phyloP scores from a whole-genome alignment of 208 protist genomes.

The Crithidia mellificae region DNA sequence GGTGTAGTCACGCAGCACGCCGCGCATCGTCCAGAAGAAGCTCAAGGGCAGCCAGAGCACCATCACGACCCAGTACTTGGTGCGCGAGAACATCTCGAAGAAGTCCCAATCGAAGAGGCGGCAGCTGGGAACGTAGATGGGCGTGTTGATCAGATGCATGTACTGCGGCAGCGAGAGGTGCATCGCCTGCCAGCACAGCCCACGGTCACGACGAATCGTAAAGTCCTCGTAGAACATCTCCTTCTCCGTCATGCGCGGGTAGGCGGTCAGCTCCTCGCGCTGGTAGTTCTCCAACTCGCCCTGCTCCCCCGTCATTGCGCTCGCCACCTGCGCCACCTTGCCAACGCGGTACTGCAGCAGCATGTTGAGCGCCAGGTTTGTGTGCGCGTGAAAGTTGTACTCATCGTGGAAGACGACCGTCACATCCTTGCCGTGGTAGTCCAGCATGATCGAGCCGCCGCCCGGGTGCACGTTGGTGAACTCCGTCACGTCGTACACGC shows the following conservation, averaged over 20 bases:
- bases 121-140: conserved; percentile 48
- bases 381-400: conserved; percentile 55
- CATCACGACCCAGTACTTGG: conserved; percentile 47
- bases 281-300: conserved; percentile 30
- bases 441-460: conserved; percentile 52
- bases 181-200: conserved; percentile 56
- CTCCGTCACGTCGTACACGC: conserved; percentile 82
- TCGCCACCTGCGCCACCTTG: conserved; percentile 19
- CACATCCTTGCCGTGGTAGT: conserved; percentile 52
- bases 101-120: conserved; percentile 45
- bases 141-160: conserved; percentile 47
- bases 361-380: conserved; percentile 47
- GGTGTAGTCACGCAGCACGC: conserved; percentile 42
- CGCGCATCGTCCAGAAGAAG: conserved; percentile 43
- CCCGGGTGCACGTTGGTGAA: conserved; percentile 79
- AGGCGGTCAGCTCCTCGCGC: conserved; percentile 50
- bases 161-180: conserved; percentile 43
- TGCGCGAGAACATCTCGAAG: conserved; percentile 55
- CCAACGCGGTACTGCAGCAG: conserved; percentile 52
- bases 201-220: conserved; percentile 38
- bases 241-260: conserved; percentile 49
- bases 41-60: conserved; percentile 49
- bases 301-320: conserved; percentile 12
- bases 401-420: conserved; percentile 50
- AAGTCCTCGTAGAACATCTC: conserved; percentile 59